These are phyloP conservation scores for Arabidopsis thaliana DNA, from an alignment of 345 rosid species.

Conservation along the genomic window TAIR10.1 NC_003070.9:5773001-5773500, in stretches of 20 bases:
- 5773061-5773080: conserved; percentile 33
- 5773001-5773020: conserved; percentile 41
- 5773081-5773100: conserved; percentile 9
- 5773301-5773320: conserved; percentile 8
- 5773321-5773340: not conserved
- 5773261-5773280: conserved; percentile 22
- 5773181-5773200: conserved; percentile 35
- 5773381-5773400: not conserved
- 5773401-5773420: not conserved
- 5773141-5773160: conserved; percentile 43
- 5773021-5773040: conserved; percentile 34
- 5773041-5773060: conserved; percentile 20
- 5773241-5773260: conserved; percentile 21
- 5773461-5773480: conserved; percentile 26
- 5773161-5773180: not conserved
- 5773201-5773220: conserved; percentile 42
- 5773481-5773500: conserved; percentile 7
- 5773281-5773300: not conserved
- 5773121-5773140: conserved; percentile 31
- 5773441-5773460: conserved; percentile 24
- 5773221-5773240: conserved; percentile 20
- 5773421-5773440: not conserved
- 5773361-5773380: not conserved
- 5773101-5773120: conserved; percentile 24
- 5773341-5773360: not conserved